Conservation (phyloP, 2,329 filamentous ascomycete genomes). For the Metarhizium brunneum region DNA sequence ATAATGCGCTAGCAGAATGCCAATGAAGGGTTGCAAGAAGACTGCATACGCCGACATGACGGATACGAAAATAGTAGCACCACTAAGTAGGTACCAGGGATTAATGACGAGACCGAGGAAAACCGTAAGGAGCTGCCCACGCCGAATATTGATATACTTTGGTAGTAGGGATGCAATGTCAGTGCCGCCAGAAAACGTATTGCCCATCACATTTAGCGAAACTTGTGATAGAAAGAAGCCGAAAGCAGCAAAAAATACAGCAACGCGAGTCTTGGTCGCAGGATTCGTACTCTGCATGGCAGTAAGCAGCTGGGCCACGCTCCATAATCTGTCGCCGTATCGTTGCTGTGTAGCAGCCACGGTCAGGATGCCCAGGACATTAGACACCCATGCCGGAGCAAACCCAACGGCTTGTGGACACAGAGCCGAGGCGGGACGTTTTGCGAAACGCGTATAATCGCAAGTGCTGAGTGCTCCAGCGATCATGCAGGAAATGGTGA, state of each 20-base stretch:
- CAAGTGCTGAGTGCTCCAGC: background rate
- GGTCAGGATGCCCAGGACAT: slow-evolving; percentile 2
- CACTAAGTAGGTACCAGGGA: slow-evolving; percentile 43
- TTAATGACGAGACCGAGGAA: slow-evolving; percentile 32
- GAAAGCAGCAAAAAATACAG: slow-evolving; percentile 10
- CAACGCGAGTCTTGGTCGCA: slow-evolving; percentile 6
- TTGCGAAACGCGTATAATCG: slow-evolving; percentile 1
- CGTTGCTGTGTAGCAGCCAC: slow-evolving; percentile 5
- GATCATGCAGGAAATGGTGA: slow-evolving; percentile 1
- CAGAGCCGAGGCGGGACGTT: background rate
- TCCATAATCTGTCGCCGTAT: slow-evolving; percentile 3
- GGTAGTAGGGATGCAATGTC: slow-evolving; percentile 41
- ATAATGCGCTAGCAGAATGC: slow-evolving; percentile 46
- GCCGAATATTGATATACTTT: slow-evolving; percentile 42
- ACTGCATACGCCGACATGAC: slow-evolving; percentile 54
- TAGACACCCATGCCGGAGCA: background rate
- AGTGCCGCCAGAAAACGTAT: slow-evolving; percentile 34
- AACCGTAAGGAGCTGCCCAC: slow-evolving; percentile 37
- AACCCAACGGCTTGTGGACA: slow-evolving; percentile 1
- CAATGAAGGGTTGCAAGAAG: slow-evolving; percentile 55
- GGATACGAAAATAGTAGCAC: slow-evolving; percentile 47
- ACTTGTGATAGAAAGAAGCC: slow-evolving; percentile 10
- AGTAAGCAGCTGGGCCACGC: slow-evolving; percentile 1
- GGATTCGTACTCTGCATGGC: slow-evolving; percentile 3
- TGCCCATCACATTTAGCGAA: slow-evolving; percentile 11